Conservation (phyloP, 179 eudicot genomes). For the Actinidia arguta region DNA sequence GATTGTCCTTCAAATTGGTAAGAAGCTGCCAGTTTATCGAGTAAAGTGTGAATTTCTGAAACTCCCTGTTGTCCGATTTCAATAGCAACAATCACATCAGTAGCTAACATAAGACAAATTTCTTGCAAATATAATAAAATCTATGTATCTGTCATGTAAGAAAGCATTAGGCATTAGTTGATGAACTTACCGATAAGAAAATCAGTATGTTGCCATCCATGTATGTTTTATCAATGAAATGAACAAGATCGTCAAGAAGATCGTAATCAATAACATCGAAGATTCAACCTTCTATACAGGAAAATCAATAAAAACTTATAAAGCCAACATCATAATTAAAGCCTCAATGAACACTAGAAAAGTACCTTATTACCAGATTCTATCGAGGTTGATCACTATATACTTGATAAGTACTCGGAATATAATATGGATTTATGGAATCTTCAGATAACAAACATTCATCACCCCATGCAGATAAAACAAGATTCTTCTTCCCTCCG, state of each 20-base stretch:
- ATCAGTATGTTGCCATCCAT: constrained; percentile 89
- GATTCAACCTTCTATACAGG: constrained; percentile 80
- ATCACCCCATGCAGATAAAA: constrained; percentile 89
- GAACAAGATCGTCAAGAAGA: constrained; percentile 93
- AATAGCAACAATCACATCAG: constrained; percentile 5
- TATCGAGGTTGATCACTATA: constrained; percentile 81
- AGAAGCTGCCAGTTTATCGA: constrained; percentile 83
- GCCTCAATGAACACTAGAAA: constrained; percentile 16
- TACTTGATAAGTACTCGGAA: constrained; percentile 60
- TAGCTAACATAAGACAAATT: background rate
- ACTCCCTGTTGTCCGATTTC: constrained; percentile 64
- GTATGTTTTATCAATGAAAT: constrained; percentile 82
- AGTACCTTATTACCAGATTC: constrained; percentile 75
- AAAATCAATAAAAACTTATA: constrained; percentile 4
- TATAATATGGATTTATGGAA: constrained; percentile 68
- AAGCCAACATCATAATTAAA: constrained; percentile 12
- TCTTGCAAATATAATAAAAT: background rate
- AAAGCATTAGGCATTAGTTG: background rate
- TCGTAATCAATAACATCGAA: constrained; percentile 94
- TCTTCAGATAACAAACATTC: constrained; percentile 81
- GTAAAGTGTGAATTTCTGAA: constrained; percentile 76
- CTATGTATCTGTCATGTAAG: background rate
- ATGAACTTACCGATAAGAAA: constrained; percentile 82
- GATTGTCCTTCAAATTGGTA: constrained; percentile 81
- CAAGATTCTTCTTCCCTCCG: constrained; percentile 88